Evolutionary conservation across 1,284 basidiomycete species (phyloP), one percentile per base, ranked within the genome.

Genomic region (Melanopsichium pennsylvanicum): DNA sequence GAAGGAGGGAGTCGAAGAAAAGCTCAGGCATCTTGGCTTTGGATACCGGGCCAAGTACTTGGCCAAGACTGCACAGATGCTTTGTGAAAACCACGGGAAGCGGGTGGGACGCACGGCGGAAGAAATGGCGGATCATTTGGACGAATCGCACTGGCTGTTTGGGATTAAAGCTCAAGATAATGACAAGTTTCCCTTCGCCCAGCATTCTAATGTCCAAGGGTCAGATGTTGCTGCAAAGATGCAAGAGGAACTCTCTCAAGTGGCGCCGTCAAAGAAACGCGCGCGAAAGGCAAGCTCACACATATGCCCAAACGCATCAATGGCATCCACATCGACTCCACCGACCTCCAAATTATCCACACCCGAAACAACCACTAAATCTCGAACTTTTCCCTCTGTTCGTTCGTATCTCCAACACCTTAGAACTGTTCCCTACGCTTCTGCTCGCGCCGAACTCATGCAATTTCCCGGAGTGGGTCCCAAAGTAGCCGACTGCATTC

Each of bases 1-100:
- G 18, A 81, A 80, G 5, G 81, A 86, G 0, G 85, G 85, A n/a
- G 89, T 80, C 9, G 73, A 81, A 44, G 57, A 61, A n/a, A 70
- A 59, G 50, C 46, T 98, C 15, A 89, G 94, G 0, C 82, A 86
- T 3, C 85, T 98, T 10, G 94, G 95, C 0, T 98, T 98, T 83
- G 96, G 96, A 1, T 98, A 98, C 78, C 88, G 96, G 31, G 94
- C 96, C 0, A 86, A 89, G 41, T 99, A 90, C 77, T 89, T 99
- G 34, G 88, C 91, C 43, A 86, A 86, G 38, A 92, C 93, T 0
- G 89, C 95, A 0, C 84, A 86, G 44, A 89, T 90, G 84, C 85
- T 97, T 2, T 74, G 80, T 21, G 85, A 90, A 2, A 86, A 31
- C 39, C 67, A 70, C 7, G 41, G 34, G 3, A 18, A 12, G 6